These are phyloP conservation scores for Blastobotrys parvus DNA, from an alignment of 805 yeast genomes.

Conservation along the genomic window DNA sequence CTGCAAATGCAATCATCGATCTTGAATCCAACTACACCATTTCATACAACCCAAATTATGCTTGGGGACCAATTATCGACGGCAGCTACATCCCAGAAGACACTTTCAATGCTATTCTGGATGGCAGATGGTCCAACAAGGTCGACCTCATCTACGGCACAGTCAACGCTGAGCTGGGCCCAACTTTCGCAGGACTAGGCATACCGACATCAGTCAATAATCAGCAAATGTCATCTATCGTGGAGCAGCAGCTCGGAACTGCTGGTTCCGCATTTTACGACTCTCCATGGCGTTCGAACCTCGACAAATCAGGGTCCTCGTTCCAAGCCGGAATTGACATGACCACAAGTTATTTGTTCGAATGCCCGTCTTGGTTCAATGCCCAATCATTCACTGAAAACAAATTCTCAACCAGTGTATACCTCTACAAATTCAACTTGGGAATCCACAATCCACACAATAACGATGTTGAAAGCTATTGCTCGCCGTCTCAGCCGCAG, in stretches of 20 bases:
- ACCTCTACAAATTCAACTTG: constrained; percentile 17
- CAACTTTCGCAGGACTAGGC: neutral
- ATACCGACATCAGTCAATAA: neutral
- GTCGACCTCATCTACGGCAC: constrained; percentile 20
- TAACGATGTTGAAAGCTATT: constrained; percentile 6
- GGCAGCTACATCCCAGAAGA: constrained; percentile 11
- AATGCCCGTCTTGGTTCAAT: constrained; percentile 19
- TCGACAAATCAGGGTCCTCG: neutral
- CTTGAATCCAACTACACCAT: constrained; percentile 11
- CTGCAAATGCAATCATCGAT: constrained; percentile 8
- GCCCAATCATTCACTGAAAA: constrained; percentile 3
- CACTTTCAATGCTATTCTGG: constrained; percentile 10
- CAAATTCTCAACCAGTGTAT: constrained; percentile 10
- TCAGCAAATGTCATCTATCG: neutral
- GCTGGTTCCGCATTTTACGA: neutral
- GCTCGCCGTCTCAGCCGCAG: neutral
- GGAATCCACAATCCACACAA: constrained; percentile 22
- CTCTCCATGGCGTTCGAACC: neutral
- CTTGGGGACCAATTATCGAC: constrained; percentile 25
- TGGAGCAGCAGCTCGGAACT: neutral
- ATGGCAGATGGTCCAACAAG: constrained; percentile 12
- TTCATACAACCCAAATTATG: constrained; percentile 9
- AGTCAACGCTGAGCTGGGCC: constrained; percentile 18
- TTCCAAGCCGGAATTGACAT: constrained; percentile 7
- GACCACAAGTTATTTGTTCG: constrained; percentile 19